Percentiles rank a stretch among this genome's conserved stretches.
Conservation (phyloP, 192 early-diverging fungal genomes). For the Umbelopsis sp. region DNA sequence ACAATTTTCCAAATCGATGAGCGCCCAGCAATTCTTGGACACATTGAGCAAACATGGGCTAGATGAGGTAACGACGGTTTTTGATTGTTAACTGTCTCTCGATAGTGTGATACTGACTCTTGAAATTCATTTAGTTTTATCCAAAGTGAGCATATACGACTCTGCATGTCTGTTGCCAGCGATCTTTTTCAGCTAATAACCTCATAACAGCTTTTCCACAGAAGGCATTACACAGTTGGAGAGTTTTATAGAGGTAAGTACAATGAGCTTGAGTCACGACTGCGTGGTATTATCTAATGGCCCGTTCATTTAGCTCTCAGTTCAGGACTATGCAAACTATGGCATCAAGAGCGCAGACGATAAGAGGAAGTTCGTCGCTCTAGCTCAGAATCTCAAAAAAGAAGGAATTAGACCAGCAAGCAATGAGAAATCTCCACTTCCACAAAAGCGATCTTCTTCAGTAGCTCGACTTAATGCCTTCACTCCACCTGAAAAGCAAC, state of each 20-base stretch:
- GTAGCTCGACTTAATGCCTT: neutral
- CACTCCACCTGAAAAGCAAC: constrained; percentile 1
- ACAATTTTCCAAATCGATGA: neutral
- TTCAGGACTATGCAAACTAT: constrained; percentile 59
- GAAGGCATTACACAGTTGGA: constrained; percentile 21
- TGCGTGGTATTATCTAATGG: neutral
- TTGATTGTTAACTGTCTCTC: neutral
- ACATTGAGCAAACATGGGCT: constrained; percentile 24
- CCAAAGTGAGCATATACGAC: constrained; percentile 14
- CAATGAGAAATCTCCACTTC: neutral
- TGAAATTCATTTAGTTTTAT: constrained; percentile 10
- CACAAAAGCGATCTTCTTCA: constrained; percentile 14
- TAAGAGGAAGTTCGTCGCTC: constrained; percentile 44
- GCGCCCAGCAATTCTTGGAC: constrained; percentile 20
- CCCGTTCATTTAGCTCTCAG: constrained; percentile 48
- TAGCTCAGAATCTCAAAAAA: constrained; percentile 22
- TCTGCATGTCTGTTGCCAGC: no score
- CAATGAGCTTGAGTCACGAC: no score
- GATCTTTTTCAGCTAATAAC: neutral
- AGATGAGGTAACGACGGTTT: constrained; percentile 14
- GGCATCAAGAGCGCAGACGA: constrained; percentile 52
- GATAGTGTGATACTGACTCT: neutral
- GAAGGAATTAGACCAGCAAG: neutral
- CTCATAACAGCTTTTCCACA: constrained; percentile 6
- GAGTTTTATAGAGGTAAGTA: constrained; percentile 17